Evolutionary conservation across 2,329 filamentous ascomycete species (phyloP).

Genomic region (Pyrenochaeta sp.): DNA sequence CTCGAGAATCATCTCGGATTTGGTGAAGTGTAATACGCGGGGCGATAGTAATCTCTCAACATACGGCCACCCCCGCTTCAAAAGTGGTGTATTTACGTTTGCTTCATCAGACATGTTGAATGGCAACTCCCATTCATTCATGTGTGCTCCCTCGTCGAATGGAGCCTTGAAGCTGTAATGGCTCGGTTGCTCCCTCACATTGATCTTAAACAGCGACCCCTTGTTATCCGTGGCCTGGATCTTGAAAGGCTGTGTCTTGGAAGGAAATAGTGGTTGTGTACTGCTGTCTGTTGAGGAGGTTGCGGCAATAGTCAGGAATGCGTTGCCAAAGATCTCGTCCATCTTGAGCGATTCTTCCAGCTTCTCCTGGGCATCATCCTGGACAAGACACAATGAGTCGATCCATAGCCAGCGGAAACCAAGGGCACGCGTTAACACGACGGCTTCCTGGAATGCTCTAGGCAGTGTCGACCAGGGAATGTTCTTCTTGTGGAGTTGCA

Average conservation of each 20-base stretch:
- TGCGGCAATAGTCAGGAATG: constrained; percentile 45
- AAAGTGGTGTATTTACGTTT: constrained; percentile 41
- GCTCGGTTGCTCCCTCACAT: constrained; percentile 45
- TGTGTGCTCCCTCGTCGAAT: constrained; percentile 43
- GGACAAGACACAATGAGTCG: constrained; percentile 44
- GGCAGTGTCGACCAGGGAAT: constrained; percentile 41
- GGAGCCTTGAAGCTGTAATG: constrained; percentile 49
- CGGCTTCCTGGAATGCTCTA: constrained; percentile 46
- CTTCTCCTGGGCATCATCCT: constrained; percentile 40
- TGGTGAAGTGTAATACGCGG: constrained; percentile 45
- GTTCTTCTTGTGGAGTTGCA: constrained; percentile 37
- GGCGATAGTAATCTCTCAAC: constrained; percentile 42
- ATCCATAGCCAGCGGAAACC: constrained; percentile 49
- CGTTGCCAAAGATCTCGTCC: constrained; percentile 42
- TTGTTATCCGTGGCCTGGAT: constrained; percentile 45
- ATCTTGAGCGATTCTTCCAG: constrained; percentile 37
- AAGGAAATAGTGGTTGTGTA: constrained; percentile 35
- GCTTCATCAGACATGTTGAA: constrained; percentile 42
- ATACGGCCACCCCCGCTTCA: constrained; percentile 46
- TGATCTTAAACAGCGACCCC: constrained; percentile 40
- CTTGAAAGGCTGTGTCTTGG: constrained; percentile 38
- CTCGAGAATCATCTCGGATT: constrained; percentile 47
- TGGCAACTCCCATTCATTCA: constrained; percentile 47
- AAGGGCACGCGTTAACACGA: constrained; percentile 45
- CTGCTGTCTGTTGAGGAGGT: constrained; percentile 42